A percentile compares a stretch with the other conserved stretches of the same genome.
Evolutionary conservation across 2,329 filamentous ascomycete genomes (phyloP).

Genomic region (Monosporascus sp.): DNA sequence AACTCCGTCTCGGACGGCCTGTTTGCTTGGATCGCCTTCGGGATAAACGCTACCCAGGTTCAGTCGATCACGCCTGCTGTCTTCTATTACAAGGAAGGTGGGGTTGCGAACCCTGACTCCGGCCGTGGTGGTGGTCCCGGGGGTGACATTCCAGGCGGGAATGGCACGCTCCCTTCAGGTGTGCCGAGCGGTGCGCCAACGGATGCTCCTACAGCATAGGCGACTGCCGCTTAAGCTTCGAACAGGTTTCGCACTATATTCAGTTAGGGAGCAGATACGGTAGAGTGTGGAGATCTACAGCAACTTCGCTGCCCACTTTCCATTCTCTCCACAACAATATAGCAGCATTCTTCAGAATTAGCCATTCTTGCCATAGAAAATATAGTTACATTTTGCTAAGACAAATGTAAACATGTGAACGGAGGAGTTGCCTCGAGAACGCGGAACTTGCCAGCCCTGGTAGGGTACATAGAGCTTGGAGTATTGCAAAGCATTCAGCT

Average conservation of each 20-base stretch:
- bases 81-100: constrained; percentile 24
- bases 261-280: too few species aligned
- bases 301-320: too few species aligned
- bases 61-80: constrained; percentile 21
- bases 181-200: background rate
- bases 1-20: constrained; percentile 46
- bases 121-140: constrained; percentile 8
- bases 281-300: too few species aligned
- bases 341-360: too few species aligned
- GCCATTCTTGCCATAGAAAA: too few species aligned
- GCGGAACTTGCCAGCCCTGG: too few species aligned
- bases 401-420: too few species aligned
- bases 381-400: too few species aligned
- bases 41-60: constrained; percentile 34
- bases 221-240: background rate
- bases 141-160: background rate
- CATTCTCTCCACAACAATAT: too few species aligned
- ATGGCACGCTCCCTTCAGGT: background rate
- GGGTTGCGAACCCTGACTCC: constrained; percentile 17
- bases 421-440: too few species aligned
- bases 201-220: background rate
- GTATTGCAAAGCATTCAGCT: too few species aligned
- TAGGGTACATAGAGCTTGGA: too few species aligned
- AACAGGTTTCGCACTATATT: background rate
- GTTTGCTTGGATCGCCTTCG: constrained; percentile 50